A percentile compares a stretch with the other conserved stretches of the same genome.
phyloP scores from a whole-genome alignment of 345 rosid genomes.

The Turritis glabra region DNA sequence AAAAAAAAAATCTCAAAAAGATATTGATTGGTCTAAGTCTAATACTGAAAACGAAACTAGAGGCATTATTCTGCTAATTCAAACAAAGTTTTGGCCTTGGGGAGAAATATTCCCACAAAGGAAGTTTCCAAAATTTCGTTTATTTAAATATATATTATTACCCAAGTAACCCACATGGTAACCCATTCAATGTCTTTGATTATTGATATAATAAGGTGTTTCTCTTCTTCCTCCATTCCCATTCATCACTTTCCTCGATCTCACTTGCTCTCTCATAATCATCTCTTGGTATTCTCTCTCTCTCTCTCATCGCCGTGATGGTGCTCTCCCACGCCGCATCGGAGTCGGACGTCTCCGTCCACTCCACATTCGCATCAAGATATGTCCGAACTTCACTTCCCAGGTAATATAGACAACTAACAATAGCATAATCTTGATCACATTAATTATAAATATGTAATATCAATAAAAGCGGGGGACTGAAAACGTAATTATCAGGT shows the following conservation, averaged over 20 bases:
- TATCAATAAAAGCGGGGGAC: no score
- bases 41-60: neutral
- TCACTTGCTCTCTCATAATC: neutral
- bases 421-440: neutral
- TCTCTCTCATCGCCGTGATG: conserved; percentile 42
- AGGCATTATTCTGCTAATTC: neutral
- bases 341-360: conserved; percentile 60
- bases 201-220: conserved; percentile 18
- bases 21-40: neutral
- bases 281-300: neutral
- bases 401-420: conserved; percentile 33
- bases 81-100: conserved; percentile 5
- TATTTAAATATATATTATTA: conserved; percentile 10
- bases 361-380: conserved; percentile 84
- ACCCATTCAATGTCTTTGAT: neutral
- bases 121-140: conserved; percentile 19
- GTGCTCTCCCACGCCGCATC: conserved; percentile 58
- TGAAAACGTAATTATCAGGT: conserved; percentile 43
- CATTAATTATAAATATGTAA: neutral
- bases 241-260: conserved; percentile 14
- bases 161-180: conserved; percentile 1
- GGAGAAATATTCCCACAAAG: neutral
- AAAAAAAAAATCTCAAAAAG: neutral
- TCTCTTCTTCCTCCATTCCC: neutral
- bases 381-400: conserved; percentile 80